Conservation (phyloP, 106 monocot species). For the Acorus calamus region DNA sequence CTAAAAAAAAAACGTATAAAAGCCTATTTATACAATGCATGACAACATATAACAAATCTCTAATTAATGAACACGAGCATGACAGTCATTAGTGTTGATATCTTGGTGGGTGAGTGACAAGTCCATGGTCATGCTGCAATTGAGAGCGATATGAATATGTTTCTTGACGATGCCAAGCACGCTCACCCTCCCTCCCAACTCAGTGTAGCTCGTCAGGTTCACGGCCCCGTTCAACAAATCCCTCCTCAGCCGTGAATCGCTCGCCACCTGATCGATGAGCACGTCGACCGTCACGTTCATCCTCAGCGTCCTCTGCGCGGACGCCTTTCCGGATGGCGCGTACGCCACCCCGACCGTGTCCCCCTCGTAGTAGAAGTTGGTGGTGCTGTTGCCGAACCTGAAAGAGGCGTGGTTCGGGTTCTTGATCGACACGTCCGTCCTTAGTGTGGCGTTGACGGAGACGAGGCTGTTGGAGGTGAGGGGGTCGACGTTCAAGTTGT, state of each 20-base stretch:
- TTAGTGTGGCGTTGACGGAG: no score
- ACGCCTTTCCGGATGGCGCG: constrained; percentile 10
- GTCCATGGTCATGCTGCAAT: constrained; percentile 38
- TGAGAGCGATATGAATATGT: constrained; percentile 34
- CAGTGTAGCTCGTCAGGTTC: constrained; percentile 54
- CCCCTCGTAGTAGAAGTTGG: no score
- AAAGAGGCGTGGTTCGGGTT: no score
- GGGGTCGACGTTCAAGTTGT: no score
- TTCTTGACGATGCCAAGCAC: constrained; percentile 54
- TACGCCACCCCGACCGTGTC: no score
- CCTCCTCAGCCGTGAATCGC: no score
- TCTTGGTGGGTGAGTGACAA: neutral
- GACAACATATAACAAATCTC: no score
- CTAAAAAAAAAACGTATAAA: no score
- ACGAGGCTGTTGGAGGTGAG: no score
- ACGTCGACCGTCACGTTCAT: constrained; percentile 1
- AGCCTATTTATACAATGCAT: no score
- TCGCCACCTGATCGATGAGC: neutral
- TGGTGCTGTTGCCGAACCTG: no score
- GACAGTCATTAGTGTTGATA: constrained; percentile 17
- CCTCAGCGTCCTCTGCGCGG: neutral
- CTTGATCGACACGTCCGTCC: no score
- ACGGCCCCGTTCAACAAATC: neutral
- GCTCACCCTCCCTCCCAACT: constrained; percentile 41
- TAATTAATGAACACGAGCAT: neutral